Evolutionary conservation across 2,329 filamentous ascomycete genomes (phyloP).

Genomic region (Alternaria arbusti): DNA sequence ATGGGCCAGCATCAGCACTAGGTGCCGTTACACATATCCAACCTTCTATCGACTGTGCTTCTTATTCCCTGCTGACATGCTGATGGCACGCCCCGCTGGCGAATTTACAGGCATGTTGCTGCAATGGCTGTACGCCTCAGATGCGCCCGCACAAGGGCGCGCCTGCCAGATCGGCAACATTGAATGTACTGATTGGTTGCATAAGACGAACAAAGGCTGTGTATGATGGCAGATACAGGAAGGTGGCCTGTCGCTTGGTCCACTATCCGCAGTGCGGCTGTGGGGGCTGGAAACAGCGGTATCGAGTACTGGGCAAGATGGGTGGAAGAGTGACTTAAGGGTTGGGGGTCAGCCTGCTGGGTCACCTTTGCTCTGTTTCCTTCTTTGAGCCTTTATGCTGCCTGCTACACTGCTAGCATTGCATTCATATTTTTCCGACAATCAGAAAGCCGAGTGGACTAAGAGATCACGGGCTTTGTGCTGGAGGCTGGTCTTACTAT

Average conservation of each 20-base stretch:
- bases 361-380: neutral
- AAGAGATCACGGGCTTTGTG: neutral
- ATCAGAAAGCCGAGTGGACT: neutral
- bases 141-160: conserved; percentile 3
- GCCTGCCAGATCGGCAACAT: neutral
- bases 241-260: conserved; percentile 7
- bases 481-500: neutral
- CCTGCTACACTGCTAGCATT: neutral
- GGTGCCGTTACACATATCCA: neutral
- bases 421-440: neutral
- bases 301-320: conserved; percentile 1
- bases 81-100: conserved; percentile 1
- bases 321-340: conserved; percentile 5
- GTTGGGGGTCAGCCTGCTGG: neutral
- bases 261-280: conserved; percentile 3
- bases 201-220: conserved; percentile 2
- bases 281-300: conserved; percentile 8
- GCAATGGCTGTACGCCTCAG: conserved; percentile 3
- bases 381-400: neutral
- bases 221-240: neutral
- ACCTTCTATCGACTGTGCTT: conserved; percentile 1
- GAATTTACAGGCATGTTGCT: neutral
- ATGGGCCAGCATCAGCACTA: conserved; percentile 1
- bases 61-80: conserved; percentile 2
- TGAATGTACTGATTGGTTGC: conserved; percentile 1